Conservation (phyloP, 2,329 filamentous ascomycete genomes). For the Emmonsia crescens region DNA sequence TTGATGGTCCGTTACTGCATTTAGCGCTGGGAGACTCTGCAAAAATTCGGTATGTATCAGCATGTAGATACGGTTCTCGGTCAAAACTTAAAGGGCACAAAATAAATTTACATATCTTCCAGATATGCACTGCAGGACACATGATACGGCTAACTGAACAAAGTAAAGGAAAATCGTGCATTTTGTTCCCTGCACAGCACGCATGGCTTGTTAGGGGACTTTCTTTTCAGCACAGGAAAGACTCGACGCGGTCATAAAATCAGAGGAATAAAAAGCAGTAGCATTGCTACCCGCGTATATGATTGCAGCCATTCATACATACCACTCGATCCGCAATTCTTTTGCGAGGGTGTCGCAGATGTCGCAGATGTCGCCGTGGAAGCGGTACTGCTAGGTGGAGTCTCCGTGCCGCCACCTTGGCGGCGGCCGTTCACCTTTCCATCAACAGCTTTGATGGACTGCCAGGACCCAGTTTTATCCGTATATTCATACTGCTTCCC, state of each 20-base stretch:
- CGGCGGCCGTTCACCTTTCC: background rate
- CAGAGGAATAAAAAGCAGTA: background rate
- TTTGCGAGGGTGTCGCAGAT: background rate
- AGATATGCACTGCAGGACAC: background rate
- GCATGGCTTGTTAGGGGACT: background rate
- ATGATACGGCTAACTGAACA: background rate
- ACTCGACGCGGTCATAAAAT: background rate
- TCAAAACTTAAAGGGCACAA: background rate
- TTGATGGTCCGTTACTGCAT: background rate
- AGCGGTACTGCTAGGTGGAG: background rate
- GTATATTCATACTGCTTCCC: constrained; percentile 53
- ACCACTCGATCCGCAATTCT: background rate
- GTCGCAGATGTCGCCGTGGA: background rate
- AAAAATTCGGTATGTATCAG: background rate
- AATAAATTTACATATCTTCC: background rate
- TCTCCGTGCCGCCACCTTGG: background rate
- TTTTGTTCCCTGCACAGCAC: background rate
- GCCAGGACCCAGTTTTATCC: constrained; percentile 49
- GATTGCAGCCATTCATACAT: background rate
- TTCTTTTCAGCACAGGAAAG: no score
- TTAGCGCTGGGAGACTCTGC: background rate
- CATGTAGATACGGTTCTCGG: background rate
- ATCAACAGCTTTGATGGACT: constrained; percentile 32
- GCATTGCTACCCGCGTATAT: background rate
- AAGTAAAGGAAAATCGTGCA: background rate